phyloP scores from a whole-genome alignment of 2,329 filamentous ascomycete genomes.

The Arthrobotrys megalospora region DNA sequence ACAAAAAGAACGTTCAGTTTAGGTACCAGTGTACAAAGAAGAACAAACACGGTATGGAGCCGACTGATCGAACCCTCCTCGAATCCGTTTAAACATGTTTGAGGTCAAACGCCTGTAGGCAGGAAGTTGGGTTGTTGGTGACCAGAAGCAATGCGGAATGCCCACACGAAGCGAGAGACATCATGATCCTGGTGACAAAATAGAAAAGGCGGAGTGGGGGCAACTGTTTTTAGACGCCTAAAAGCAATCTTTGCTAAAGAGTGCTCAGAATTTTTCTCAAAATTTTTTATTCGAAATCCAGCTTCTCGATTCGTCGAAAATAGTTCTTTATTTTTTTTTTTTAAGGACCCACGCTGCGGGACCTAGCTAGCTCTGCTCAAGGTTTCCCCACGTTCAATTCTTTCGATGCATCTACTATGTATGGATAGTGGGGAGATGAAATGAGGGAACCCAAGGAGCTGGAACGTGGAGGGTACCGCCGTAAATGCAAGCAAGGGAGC shows the following conservation, averaged over 20 bases:
- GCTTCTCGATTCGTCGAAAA: slow-evolving; percentile 55
- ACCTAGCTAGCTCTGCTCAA: slow-evolving; percentile 42
- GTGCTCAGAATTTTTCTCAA: neutral
- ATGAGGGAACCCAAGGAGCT: slow-evolving; percentile 59
- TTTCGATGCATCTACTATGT: slow-evolving; percentile 39
- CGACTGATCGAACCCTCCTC: neutral
- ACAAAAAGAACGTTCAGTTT: slow-evolving; percentile 9
- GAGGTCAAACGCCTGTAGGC: slow-evolving; percentile 32
- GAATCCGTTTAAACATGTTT: slow-evolving; percentile 15
- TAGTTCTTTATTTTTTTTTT: slow-evolving; percentile 4
- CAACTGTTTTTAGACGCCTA: slow-evolving; percentile 10
- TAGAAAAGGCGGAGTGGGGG: slow-evolving; percentile 41
- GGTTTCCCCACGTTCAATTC: slow-evolving; percentile 59
- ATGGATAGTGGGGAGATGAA: slow-evolving; percentile 54
- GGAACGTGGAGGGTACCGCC: slow-evolving; percentile 58
- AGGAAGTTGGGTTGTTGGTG: slow-evolving; percentile 29
- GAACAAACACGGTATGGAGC: slow-evolving; percentile 13
- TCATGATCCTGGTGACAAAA: slow-evolving; percentile 18
- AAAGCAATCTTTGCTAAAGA: neutral
- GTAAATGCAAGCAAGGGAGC: slow-evolving; percentile 49
- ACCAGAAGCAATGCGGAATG: slow-evolving; percentile 55
- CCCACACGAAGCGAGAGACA: slow-evolving; percentile 49
- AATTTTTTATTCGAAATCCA: slow-evolving; percentile 39
- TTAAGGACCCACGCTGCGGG: slow-evolving; percentile 44
- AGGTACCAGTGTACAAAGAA: slow-evolving; percentile 6